Percentiles rank a stretch among this genome's conserved stretches.
Evolutionary conservation across 805 yeast genomes (phyloP).

Genomic region (Cyberlindnera nakhonratchasimensis): DNA sequence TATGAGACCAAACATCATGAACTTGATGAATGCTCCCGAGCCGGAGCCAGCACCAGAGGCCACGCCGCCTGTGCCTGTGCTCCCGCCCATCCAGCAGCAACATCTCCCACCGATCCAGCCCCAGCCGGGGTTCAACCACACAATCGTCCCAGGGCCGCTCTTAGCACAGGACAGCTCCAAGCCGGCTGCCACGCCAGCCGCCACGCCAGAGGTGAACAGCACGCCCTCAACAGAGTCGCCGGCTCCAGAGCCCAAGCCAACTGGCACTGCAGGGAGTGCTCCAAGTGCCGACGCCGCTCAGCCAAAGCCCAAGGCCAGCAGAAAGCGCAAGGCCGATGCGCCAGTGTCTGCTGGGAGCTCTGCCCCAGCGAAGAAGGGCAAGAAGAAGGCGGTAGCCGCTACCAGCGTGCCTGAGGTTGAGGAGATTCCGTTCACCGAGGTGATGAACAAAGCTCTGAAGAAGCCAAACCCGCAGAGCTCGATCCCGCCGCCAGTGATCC

Average conservation of each 20-base stretch:
- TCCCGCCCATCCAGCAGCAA: background rate
- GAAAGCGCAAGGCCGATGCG: constrained; percentile 11
- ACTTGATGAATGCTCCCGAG: constrained; percentile 12
- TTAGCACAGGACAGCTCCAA: no score
- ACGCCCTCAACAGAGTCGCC: background rate
- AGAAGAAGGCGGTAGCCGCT: constrained; percentile 3
- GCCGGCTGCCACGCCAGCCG: background rate
- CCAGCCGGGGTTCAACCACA: background rate
- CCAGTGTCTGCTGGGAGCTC: background rate
- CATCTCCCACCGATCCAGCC: background rate
- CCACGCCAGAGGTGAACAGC: no score
- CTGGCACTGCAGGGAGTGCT: no score
- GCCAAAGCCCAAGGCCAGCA: constrained; percentile 1
- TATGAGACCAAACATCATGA: constrained; percentile 12
- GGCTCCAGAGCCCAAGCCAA: background rate
- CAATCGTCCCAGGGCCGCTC: no score
- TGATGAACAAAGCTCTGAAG: constrained; percentile 22
- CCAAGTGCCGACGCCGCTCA: background rate
- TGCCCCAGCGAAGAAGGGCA: constrained; percentile 9
- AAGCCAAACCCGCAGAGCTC: constrained; percentile 19
- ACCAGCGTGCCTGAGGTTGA: constrained; percentile 2
- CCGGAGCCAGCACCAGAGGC: background rate
- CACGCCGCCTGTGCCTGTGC: background rate
- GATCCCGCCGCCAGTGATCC: constrained; percentile 19
- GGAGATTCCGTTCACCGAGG: constrained; percentile 17